Evolutionary conservation across 345 rosid species (phyloP).

Genomic region (Eucalyptus cladocalyx): DNA sequence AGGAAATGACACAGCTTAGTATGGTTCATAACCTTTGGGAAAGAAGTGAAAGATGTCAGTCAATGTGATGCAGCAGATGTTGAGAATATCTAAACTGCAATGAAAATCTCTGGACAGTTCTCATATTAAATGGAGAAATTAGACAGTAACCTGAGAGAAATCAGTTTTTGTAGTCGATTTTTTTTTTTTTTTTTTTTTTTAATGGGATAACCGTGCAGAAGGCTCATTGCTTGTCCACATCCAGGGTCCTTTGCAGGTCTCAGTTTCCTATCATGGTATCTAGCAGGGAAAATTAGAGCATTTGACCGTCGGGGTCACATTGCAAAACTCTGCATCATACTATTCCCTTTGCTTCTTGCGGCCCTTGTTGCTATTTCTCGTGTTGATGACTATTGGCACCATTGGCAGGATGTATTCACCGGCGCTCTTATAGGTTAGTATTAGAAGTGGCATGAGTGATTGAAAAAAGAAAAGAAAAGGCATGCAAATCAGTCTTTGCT

Average conservation of each 20-base stretch:
- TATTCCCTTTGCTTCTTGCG: slow-evolving; percentile 41
- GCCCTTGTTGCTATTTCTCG: slow-evolving; percentile 47
- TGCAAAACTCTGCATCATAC: slow-evolving; percentile 37
- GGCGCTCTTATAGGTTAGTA: slow-evolving; percentile 46
- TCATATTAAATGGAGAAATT: not conserved
- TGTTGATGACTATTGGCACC: slow-evolving; percentile 66
- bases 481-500: not conserved
- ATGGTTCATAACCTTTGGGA: not conserved
- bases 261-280: slow-evolving; percentile 44
- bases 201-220: not conserved
- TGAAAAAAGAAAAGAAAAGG: not conserved
- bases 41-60: not conserved
- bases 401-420: slow-evolving; percentile 61
- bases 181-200: no score
- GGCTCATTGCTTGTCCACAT: not conserved
- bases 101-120: not conserved
- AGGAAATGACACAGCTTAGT: not conserved
- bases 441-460: not conserved
- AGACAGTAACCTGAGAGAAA: not conserved
- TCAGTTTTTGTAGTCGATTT: not conserved
- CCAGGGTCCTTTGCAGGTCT: slow-evolving; percentile 74
- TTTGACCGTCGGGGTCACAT: slow-evolving; percentile 46
- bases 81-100: not conserved
- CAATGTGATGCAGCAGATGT: not conserved
- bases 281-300: slow-evolving; percentile 54